Conservation (phyloP, 768 basidiomycete genomes). For the Russula virescens region DNA sequence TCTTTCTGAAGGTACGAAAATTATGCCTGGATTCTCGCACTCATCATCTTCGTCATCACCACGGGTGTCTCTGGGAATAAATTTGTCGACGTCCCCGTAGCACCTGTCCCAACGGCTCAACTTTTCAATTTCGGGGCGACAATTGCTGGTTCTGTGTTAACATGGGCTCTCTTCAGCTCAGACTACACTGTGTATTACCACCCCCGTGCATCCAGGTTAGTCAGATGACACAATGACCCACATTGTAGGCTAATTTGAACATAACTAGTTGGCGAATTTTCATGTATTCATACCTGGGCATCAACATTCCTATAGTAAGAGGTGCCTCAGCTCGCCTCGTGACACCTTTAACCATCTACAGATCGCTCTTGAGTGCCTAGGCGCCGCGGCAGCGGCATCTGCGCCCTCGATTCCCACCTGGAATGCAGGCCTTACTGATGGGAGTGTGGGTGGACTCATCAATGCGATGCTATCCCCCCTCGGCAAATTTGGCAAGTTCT, state of each 20-base stretch:
- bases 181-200: conserved; percentile 74
- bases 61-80: conserved; percentile 72
- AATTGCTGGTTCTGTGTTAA: conserved; percentile 67
- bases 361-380: conserved; percentile 48
- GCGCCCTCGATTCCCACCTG: conserved; percentile 52
- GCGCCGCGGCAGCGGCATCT: conserved; percentile 60
- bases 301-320: conserved; percentile 56
- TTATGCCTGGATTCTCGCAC: conserved; percentile 68
- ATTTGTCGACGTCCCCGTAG: conserved; percentile 42
- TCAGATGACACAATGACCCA: neutral
- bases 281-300: conserved; percentile 57
- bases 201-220: conserved; percentile 52
- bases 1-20: conserved; percentile 57
- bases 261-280: conserved; percentile 51
- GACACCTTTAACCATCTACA: conserved; percentile 16
- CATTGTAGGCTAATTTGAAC: neutral
- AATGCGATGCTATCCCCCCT: conserved; percentile 57
- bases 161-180: conserved; percentile 53
- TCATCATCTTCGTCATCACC: conserved; percentile 67
- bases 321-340: conserved; percentile 1
- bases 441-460: conserved; percentile 58
- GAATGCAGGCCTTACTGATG: conserved; percentile 46
- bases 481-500: conserved; percentile 64
- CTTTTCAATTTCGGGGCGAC: conserved; percentile 65
- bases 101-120: conserved; percentile 47